A percentile compares a stretch with the other conserved stretches of the same genome.
Conservation (phyloP, 140 eudicot genomes). For the Ambrosia hybrid region DNA sequence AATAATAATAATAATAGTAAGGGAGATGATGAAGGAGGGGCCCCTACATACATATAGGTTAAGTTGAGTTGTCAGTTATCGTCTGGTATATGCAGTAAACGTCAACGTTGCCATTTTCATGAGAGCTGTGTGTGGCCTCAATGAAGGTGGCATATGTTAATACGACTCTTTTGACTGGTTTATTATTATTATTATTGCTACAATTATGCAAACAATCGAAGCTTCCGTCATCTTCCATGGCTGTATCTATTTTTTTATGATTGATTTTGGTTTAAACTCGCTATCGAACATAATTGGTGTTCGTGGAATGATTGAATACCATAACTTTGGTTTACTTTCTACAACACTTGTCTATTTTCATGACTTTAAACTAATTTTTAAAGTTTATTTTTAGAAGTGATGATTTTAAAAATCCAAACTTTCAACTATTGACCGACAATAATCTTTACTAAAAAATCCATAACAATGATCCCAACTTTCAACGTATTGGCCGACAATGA, state of each 20-base stretch:
- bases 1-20: too few relatives aligned
- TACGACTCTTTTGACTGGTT: neutral
- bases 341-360: too few relatives aligned
- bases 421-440: too few relatives aligned
- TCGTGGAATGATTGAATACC: slow-evolving; percentile 15
- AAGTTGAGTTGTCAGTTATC: slow-evolving; percentile 18
- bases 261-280: slow-evolving; percentile 21
- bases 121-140: neutral
- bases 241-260: slow-evolving; percentile 6
- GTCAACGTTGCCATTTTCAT: neutral
- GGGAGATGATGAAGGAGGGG: too few relatives aligned
- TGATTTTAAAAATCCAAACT: too few relatives aligned
- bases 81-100: slow-evolving; percentile 25
- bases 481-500: too few relatives aligned
- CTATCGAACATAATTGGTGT: neutral
- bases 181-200: neutral
- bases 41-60: slow-evolving; percentile 22
- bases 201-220: slow-evolving; percentile 10
- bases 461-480: too few relatives aligned
- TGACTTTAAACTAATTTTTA: too few relatives aligned
- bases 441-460: too few relatives aligned
- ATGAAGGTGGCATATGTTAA: slow-evolving; percentile 15
- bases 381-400: too few relatives aligned
- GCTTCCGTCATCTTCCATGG: slow-evolving; percentile 26
- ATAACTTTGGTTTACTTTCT: too few relatives aligned